Evolutionary conservation across 306 rosid species (phyloP), one percentile per base, ranked within the genome.

Genomic region (Prunus davidiana): DNA sequence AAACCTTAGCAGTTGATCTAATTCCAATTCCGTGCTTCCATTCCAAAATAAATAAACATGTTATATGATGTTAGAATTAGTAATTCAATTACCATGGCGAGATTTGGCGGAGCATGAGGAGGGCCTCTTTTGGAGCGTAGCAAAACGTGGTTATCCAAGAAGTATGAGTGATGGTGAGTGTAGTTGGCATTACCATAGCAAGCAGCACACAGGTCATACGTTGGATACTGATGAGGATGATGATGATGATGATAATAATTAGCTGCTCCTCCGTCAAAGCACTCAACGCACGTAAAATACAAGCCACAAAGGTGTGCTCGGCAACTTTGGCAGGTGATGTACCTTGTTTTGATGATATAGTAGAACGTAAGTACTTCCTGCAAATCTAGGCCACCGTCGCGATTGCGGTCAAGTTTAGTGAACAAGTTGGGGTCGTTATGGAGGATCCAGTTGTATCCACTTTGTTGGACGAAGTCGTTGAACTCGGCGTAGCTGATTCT

Each of bases 41-140:
- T 30, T 30, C 5, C 32, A 30, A 32, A 32, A 32, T 5, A 32
- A 32, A 32, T 1, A 5, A 32, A 32, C 7, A 5, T 1, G 8
- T 34, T 5, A 34, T 5, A 5, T 34, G 38, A 34, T 34, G 38
- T 34, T 5, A 34, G 38, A 34, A 34, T 5, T 34, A 34, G 1
- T 34, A 34, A 34, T 34, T 34, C 38, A 34, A 5, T 34, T 34
- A 34, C 38, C 38, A 34, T 5, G 38, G 38, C 1, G 1, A 34
- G 38, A 34, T 34, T 34, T 34, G 38, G 38, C 38, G 7, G 38
- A 34, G 38, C 38, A 34, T 5, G 75, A 67, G 61, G 15, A 10
- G 69, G 52, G n/a, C 80, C 74, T 67, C 80, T 30, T 61, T 77
- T 77, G 69, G 80, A 67, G 12, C 51, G 69, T 12, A 77, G 49